These are phyloP conservation scores for Solanum hybrid DNA, from an alignment of 305 asterid genomes.

Conservation along the genomic window DNA sequence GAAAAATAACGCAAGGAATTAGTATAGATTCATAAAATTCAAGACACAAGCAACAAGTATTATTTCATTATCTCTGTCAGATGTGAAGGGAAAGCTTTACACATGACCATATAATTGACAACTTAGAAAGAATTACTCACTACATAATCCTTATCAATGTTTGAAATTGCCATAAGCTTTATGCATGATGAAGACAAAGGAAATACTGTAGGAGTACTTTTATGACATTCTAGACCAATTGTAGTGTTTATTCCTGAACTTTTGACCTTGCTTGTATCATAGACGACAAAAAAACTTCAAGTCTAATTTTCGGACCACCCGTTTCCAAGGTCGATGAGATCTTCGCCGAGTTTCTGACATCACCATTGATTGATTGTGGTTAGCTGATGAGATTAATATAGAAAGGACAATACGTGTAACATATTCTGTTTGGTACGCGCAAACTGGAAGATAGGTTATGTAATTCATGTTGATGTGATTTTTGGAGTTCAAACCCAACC, in stretches of 20 bases:
- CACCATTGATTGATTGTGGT: background rate
- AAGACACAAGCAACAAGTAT: background rate
- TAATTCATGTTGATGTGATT: background rate
- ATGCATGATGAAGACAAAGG: too few species aligned
- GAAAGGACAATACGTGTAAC: background rate
- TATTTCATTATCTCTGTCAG: background rate
- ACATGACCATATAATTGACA: background rate
- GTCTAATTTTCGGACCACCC: too few species aligned
- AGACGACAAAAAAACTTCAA: too few species aligned
- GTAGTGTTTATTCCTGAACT: background rate
- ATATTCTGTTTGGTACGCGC: background rate
- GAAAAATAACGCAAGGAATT: background rate
- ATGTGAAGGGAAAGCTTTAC: background rate
- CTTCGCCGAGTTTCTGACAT: background rate
- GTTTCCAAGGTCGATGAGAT: too few species aligned
- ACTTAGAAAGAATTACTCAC: too few species aligned
- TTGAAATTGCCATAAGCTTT: too few species aligned
- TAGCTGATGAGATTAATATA: background rate
- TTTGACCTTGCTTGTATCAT: too few species aligned
- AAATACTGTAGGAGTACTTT: too few species aligned
- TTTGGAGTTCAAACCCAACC: background rate
- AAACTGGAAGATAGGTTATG: background rate
- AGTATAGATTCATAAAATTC: background rate
- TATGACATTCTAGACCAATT: background rate
- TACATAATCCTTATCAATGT: too few species aligned